Evolutionary conservation across 139 green algal species (phyloP).

Genomic region (Picochlorum sp.): DNA sequence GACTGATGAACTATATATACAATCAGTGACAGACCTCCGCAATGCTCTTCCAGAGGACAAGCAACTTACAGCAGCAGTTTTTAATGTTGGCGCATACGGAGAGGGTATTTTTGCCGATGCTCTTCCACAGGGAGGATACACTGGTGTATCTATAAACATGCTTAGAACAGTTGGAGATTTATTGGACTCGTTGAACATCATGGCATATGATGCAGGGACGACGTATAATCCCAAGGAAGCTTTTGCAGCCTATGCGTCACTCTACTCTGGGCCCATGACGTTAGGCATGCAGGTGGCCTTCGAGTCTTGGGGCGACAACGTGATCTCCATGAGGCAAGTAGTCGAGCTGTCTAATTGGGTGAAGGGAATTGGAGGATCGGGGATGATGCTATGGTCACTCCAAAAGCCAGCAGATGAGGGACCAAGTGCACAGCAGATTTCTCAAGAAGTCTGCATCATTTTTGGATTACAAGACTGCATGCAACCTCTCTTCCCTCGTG

Average conservation of each 20-base stretch:
- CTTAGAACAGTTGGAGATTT: not conserved
- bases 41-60: not conserved
- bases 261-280: conserved; percentile 4
- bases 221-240: conserved; percentile 2
- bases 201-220: conserved; percentile 12
- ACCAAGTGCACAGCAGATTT: not conserved
- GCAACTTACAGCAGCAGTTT: conserved; percentile 1
- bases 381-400: conserved; percentile 11
- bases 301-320: not conserved
- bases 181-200: conserved; percentile 6
- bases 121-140: conserved; percentile 3
- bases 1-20: conserved; percentile 8
- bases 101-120: conserved; percentile 8
- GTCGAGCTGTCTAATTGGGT: not conserved
- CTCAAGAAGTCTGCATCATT: not conserved
- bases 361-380: not conserved
- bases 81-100: conserved; percentile 1
- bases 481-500: not conserved
- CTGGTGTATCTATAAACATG: conserved; percentile 7
- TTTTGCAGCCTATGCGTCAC: conserved; percentile 1
- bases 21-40: not conserved
- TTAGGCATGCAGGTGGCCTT: conserved; percentile 1
- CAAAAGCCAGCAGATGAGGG: conserved; percentile 10
- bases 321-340: conserved; percentile 3
- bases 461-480: not conserved